Conservation (phyloP, 148 eudicot genomes). For the Nepenthes mirabilis region DNA sequence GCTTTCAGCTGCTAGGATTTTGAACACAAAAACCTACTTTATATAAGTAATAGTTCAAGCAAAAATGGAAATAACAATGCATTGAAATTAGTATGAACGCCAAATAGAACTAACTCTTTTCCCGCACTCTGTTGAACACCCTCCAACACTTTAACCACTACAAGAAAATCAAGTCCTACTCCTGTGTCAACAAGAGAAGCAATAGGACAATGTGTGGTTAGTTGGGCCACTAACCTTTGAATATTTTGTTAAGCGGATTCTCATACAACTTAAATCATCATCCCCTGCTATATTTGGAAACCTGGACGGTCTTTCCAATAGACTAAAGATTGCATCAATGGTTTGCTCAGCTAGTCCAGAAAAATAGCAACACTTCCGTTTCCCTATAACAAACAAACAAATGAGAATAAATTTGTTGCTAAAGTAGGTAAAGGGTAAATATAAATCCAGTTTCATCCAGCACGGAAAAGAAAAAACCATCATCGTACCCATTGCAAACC, state of each 20-base stretch:
- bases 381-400: constrained; percentile 26
- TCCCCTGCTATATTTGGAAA: constrained; percentile 11
- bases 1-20: no score
- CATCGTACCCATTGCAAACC: constrained; percentile 72
- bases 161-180: no score
- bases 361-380: constrained; percentile 39
- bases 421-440: neutral
- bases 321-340: constrained; percentile 19
- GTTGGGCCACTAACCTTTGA: constrained; percentile 34
- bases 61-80: no score
- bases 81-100: no score
- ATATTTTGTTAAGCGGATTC: constrained; percentile 58
- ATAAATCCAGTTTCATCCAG: neutral
- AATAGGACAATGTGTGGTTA: constrained; percentile 5
- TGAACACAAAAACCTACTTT: no score
- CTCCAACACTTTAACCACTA: neutral
- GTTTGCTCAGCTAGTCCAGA: constrained; percentile 38
- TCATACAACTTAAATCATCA: constrained; percentile 20
- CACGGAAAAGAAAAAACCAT: neutral
- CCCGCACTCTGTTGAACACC: neutral
- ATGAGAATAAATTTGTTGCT: neutral
- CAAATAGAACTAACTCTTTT: no score
- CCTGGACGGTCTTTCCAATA: neutral
- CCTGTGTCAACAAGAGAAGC: neutral
- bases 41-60: no score